phyloP scores from a whole-genome alignment of 805 yeast species.

The Torulaspora gathmanii region DNA sequence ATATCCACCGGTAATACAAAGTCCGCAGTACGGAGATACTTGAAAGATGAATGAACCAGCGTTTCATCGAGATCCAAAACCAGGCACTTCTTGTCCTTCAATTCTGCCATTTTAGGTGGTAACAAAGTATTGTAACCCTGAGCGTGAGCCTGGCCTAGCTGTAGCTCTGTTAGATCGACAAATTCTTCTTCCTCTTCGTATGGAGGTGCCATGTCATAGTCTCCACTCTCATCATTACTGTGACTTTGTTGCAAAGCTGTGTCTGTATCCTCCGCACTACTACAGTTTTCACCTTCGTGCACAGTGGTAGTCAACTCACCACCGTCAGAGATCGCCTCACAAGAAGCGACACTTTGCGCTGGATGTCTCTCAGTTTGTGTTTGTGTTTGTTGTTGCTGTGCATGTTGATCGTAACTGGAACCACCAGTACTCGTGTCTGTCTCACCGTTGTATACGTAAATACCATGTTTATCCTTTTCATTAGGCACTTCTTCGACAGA shows the following conservation, averaged over 20 bases:
- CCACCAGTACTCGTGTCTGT: constrained; percentile 31
- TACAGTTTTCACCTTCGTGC: constrained; percentile 18
- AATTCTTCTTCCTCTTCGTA: constrained; percentile 37
- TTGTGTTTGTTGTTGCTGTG: not conserved
- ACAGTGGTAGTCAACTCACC: constrained; percentile 16
- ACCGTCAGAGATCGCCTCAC: constrained; percentile 3
- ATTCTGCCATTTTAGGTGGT: constrained; percentile 41
- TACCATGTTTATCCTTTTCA: constrained; percentile 24
- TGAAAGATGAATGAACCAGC: constrained; percentile 90
- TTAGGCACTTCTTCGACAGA: constrained; percentile 16
- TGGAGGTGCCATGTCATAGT: constrained; percentile 24
- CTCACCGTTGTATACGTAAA: constrained; percentile 27
- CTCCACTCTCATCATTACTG: constrained; percentile 23
- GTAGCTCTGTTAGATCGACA: constrained; percentile 58
- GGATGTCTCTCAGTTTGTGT: constrained; percentile 7
- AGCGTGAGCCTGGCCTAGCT: constrained; percentile 66
- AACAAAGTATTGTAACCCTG: constrained; percentile 64
- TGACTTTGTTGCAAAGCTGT: constrained; percentile 11
- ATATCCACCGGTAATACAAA: constrained; percentile 97
- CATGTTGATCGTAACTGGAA: constrained; percentile 16
- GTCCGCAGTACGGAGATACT: constrained; percentile 86
- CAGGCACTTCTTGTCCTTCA: constrained; percentile 72
- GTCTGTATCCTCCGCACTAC: constrained; percentile 20
- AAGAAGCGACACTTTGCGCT: constrained; percentile 1
- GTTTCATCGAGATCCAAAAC: constrained; percentile 94